Percentiles rank a stretch among this genome's conserved stretches.
phyloP scores from a whole-genome alignment of 2,329 filamentous ascomycete species.

The Bretziella fagacearum region DNA sequence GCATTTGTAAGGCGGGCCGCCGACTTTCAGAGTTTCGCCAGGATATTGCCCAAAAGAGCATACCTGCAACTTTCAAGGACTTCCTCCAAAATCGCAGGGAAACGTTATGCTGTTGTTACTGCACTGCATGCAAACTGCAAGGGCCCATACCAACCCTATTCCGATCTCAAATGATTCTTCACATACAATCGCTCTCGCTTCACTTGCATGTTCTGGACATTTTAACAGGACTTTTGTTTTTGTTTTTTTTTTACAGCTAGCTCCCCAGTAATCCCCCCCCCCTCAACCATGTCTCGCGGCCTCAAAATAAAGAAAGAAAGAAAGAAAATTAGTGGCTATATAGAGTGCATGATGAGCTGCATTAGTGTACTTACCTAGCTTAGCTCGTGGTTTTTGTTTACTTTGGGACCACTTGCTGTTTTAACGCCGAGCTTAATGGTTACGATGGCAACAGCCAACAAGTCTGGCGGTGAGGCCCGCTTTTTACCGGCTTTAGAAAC shows the following conservation, averaged over 20 bases:
- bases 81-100: neutral
- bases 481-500: neutral
- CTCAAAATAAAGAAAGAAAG: no score
- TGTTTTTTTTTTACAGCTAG: no score
- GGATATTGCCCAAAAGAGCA: neutral
- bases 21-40: no score
- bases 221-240: neutral
- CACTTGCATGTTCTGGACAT: neutral
- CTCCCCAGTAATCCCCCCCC: no score
- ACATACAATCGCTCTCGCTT: neutral
- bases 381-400: neutral
- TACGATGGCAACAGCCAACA: slow-evolving; percentile 3
- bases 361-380: neutral
- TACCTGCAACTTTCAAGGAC: neutral
- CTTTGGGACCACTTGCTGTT: neutral
- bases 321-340: no score
- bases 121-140: neutral
- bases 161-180: no score
- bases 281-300: no score
- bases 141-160: no score
- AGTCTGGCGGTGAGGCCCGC: neutral
- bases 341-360: no score
- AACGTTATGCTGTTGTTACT: neutral
- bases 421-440: neutral
- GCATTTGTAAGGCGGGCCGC: no score